Percentiles rank a stretch among this genome's conserved stretches.
Conservation (phyloP, 2,329 filamentous ascomycete species). For the Knoxdaviesia capensis region DNA sequence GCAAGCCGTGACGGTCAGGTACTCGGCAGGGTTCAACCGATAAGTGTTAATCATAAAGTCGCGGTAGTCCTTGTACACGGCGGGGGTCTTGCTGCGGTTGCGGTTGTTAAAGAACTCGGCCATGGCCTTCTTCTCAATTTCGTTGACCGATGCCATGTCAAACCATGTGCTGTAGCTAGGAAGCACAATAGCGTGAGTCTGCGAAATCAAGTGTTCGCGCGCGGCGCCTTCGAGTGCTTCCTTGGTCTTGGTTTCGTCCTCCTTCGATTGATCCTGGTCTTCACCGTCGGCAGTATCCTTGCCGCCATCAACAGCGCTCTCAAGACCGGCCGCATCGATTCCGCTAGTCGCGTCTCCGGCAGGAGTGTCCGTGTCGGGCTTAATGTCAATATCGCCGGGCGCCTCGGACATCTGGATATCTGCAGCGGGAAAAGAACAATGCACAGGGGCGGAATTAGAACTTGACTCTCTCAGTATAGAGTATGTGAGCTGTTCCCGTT, state of each 20-base stretch:
- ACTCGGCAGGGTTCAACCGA: conserved; percentile 84
- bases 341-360: conserved; percentile 13
- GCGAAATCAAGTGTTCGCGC: conserved; percentile 75
- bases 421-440: conserved; percentile 8
- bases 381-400: conserved; percentile 26
- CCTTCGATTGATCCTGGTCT: conserved; percentile 29
- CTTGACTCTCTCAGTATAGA: too few relatives aligned
- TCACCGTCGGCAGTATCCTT: conserved; percentile 54
- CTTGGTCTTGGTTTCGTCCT: conserved; percentile 50
- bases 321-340: too few relatives aligned
- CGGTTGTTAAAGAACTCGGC: conserved; percentile 97
- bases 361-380: conserved; percentile 40
- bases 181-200: conserved; percentile 88
- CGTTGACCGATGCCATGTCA: conserved; percentile 85
- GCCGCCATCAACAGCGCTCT: conserved; percentile 36
- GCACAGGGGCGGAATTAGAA: too few relatives aligned
- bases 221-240: conserved; percentile 68
- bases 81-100: conserved; percentile 92
- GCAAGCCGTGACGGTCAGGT: conserved; percentile 91
- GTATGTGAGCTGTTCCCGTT: too few relatives aligned
- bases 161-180: conserved; percentile 99
- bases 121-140: conserved; percentile 81
- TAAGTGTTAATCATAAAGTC: conserved; percentile 99
- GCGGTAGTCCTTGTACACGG: conserved; percentile 96
- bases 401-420: conserved; percentile 46